Base-by-base conservation (phyloP, 192 early-diverging fungal species). In the Entomortierella chlamydospora region DNA sequence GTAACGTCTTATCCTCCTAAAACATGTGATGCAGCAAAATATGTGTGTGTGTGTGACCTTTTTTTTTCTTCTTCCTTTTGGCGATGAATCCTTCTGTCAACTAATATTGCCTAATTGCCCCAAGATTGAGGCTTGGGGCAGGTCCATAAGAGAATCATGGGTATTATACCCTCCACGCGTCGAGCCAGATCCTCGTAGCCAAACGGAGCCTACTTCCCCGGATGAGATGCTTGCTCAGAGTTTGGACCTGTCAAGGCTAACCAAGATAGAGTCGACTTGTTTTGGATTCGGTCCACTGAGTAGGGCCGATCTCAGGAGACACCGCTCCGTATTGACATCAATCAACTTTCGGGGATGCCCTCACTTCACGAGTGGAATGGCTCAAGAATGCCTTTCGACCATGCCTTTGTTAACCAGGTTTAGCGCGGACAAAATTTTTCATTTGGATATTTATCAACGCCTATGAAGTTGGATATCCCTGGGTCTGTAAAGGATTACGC, bases 361-460 rank as follows among this genome's bases (percentile, higher is more conserved):
- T 23, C n/a, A 28, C 5, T 54, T 54, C 53, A 54, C 53, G 53
- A 54, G 53, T 29, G 4, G 4, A 4, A 54, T 54, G 53, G 53
- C 53, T 54, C 53, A 54, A 15, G 53, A 54, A 26, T 54, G 53
- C 26, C 53, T 54, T 13, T 54, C 53, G 10, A 28, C 53, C 4
- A 54, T 29, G 53, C 53, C 53, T 3, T 4, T 54, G 25, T 15
- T 54, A 13, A 54, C 10, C 3, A 23, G 25, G 2, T 54, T 54
- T 29, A 26, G 2, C 4, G 53, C 53, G 4, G 53, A 54, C 26
- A 29, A 12, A 4, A 29, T 54, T 54, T 54, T 23, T 23, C 20
- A 12, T 1, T 25, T 23, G 25, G 53, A 54, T 29, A 54, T 54
- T 22, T 23, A 23, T 29, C 53, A 29, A 13, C 4, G 53, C 5